Evolutionary conservation across 2,329 filamentous ascomycete species (phyloP), one percentile per base, ranked within the genome.

Genomic region (Davidsoniella eucalypti): DNA sequence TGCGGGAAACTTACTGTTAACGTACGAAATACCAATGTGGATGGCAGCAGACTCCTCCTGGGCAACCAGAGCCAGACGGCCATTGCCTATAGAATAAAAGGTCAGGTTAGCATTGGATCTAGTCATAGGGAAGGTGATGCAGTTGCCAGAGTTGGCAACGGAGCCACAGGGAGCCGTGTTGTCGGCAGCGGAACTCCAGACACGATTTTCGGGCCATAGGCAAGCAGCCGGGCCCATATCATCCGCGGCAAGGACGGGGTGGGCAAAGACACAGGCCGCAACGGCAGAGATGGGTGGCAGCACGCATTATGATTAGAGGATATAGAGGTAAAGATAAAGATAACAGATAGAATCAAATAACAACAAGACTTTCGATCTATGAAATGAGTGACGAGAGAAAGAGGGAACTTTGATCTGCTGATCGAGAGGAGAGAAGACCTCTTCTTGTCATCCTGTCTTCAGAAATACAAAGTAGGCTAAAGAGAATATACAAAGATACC

Each of bases 81-180:
- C 76, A 50, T 71, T 70, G 12, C 67, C 75, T 78, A 9, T 33
- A 38, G 12, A 9, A 37, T 6, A 5, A 5, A n/a, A 43, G 25
- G 26, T 8, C 9, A 7, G 5, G 21, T 23, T 23, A 33, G 12
- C 25, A n/a, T 12, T 14, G 10, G 17, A 2, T 18, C 25, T 29
- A 9, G 12, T 33, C 29, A 80, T 56, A 21, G 76, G 77, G 54
- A 78, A 80, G 3, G 68, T 58, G 0, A 74, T 78, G 50, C 76
- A 64, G 54, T 74, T 74, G 0, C 61, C 61, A 2, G 68, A 63
- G 1, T 65, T 63, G 14, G 66, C 64, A 9, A 63, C 61, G 9
- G 73, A 76, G 48, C 76, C 76, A 57, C 77, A 80, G 0, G 76
- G 76, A 5, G 69, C 65, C 4, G 60, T 71, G 56, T 78, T 78